Evolutionary conservation across 192 early-diverging fungal species (phyloP), one percentile per base, ranked within the genome.

Genomic region (Mortierella antarctica): DNA sequence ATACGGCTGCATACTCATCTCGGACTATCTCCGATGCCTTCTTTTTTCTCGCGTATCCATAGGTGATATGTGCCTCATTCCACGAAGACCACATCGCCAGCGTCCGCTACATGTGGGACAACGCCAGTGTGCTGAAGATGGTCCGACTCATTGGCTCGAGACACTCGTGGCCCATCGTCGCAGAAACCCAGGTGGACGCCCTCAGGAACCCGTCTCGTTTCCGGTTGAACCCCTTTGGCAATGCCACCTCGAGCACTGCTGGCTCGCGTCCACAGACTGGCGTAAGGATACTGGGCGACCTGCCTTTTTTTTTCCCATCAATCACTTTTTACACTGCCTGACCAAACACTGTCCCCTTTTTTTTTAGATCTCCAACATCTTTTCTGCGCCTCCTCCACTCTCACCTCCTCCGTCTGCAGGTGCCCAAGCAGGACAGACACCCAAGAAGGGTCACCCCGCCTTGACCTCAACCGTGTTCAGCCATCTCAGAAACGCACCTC

Each of bases 111-210:
- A 5, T 72, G 14, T 80, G 77, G 77, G 77, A 80, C 23, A 80
- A 80, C 68, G 77, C 77, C 55, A 68, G 77, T 42, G 70, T 80
- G 6, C 77, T 80, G 52, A 80, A 80, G 55, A 80, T 80, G 77
- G 77, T 80, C 60, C 71, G 65, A 40, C 49, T 80, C 55, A 80
- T 80, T 40, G 77, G 69, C 13, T 71, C 68, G 6, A 68, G 75
- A 21, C 75, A 79, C 45, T 67, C 79, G 8, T 85, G 83, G 83
- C 83, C 83, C 48, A 78, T 85, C 21, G 71, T 82, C 7, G 58
- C 67, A 8, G 83, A 82, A 61, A 58, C 74, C 41, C 83, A 85
- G 61, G n/a, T 79, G 8, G 83, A 85, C 44, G 70, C 58, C 13
- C 57, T 85, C 9, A 63, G 73, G 20, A 56, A 64, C 50, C 80